Percentiles rank a stretch among this genome's conserved stretches.
phyloP scores from a whole-genome alignment of 768 basidiomycete species.

The Pulveroboletus sp. region DNA sequence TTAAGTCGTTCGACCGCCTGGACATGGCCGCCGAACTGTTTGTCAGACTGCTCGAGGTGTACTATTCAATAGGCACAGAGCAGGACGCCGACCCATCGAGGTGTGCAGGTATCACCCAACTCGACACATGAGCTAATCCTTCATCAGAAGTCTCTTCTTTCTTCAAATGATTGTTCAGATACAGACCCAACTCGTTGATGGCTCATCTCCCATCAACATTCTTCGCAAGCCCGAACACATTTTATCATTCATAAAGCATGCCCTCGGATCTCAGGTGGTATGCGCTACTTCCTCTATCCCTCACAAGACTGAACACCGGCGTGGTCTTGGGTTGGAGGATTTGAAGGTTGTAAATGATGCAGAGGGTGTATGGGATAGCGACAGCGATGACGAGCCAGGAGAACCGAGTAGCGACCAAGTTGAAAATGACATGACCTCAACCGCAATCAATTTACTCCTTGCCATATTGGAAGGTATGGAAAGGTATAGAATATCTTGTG shows the following conservation, averaged over 20 bases:
- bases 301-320: constrained; percentile 3
- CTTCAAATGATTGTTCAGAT: constrained; percentile 82
- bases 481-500: background rate
- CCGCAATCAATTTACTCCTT: constrained; percentile 75
- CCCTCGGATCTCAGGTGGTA: constrained; percentile 45
- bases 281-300: background rate
- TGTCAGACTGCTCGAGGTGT: constrained; percentile 65
- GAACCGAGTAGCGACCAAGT: constrained; percentile 35
- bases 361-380: constrained; percentile 42
- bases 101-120: constrained; percentile 8
- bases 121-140: constrained; percentile 2
- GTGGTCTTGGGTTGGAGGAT: constrained; percentile 31
- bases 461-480: constrained; percentile 78
- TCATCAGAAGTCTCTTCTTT: constrained; percentile 57
- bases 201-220: constrained; percentile 52
- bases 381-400: constrained; percentile 51
- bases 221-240: constrained; percentile 62
- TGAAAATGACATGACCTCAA: constrained; percentile 67
- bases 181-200: constrained; percentile 61
- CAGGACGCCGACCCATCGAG: constrained; percentile 21
- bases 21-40: constrained; percentile 75
- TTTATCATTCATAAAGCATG: constrained; percentile 78
- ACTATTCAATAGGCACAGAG: constrained; percentile 37
- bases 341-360: constrained; percentile 36
- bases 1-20: constrained; percentile 59